These are phyloP conservation scores for Macadamia tetraphylla DNA, from an alignment of 164 flowering plant genomes.

Conservation along the genomic window DNA sequence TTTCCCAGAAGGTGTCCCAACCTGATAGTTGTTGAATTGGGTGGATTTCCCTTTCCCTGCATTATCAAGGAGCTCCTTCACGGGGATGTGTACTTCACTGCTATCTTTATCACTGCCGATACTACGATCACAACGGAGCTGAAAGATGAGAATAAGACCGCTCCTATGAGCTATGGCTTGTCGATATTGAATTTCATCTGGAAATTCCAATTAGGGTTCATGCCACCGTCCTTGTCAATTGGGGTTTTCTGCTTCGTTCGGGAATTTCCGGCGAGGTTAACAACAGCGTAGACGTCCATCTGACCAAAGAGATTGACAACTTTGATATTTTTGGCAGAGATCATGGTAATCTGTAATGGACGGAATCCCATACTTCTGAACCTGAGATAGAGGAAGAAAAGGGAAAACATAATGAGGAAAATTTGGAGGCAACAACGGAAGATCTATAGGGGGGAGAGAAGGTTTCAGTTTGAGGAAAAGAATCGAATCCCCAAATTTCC, in stretches of 20 bases:
- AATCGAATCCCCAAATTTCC: too few species aligned
- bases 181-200: conserved; percentile 41
- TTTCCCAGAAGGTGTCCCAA: conserved; percentile 46
- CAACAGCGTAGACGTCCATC: conserved; percentile 35
- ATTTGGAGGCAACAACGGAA: too few species aligned
- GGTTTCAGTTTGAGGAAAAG: too few species aligned
- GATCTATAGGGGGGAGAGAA: too few species aligned
- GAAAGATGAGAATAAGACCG: conserved; percentile 32
- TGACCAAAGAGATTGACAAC: conserved; percentile 28
- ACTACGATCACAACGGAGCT: conserved; percentile 32
- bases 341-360: conserved; percentile 27
- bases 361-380: conserved; percentile 24
- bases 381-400: too few species aligned
- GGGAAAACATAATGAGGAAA: too few species aligned
- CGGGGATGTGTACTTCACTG: conserved; percentile 55
- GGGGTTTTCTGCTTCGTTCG: conserved; percentile 22
- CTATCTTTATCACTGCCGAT: conserved; percentile 56
- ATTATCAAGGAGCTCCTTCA: conserved; percentile 49
- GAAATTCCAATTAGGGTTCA: conserved; percentile 50
- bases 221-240: conserved; percentile 35
- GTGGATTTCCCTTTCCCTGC: conserved; percentile 12
- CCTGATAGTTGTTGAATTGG: conserved; percentile 43
- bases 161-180: conserved; percentile 22
- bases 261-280: conserved; percentile 21
- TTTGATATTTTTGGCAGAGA: conserved; percentile 34